Evolutionary conservation across 1,284 basidiomycete species (phyloP), one percentile per base, ranked within the genome.

Genomic region (Phenoliferia sp.): DNA sequence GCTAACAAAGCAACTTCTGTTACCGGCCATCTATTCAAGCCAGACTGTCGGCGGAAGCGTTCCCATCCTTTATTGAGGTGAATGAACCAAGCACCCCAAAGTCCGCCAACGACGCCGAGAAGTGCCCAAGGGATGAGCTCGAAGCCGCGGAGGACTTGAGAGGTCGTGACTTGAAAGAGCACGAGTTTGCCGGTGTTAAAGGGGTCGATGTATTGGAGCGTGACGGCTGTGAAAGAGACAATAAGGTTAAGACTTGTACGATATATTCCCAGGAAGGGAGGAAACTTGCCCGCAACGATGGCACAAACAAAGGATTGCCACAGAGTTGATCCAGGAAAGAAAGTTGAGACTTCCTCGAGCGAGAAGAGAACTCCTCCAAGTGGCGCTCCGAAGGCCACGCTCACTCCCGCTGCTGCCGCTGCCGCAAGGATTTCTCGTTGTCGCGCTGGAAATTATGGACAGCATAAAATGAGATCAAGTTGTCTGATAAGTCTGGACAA

Each of bases 71-170:
- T 88, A 80, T 98, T 98, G 64, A 95, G 81, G 75, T 91, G 92
- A 17, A 92, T 94, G 80, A 98, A 97, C 76, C 89, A 90, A 22
- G 93, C 94, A 3, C 95, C 95, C 77, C 94, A 98, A 28, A 97
- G 78, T 15, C 94, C 94, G 22, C 75, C 75, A 15, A 81, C 79
- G 31, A 83, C 76, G 15, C 81, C 76, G 55, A 81, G 70, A 36
- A 76, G 48, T 22, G 75, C 61, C 66, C 74, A 78, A 3, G 72
- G 69, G 5, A 73, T 61, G 26, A 78, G 69, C 65, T 79, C 78
- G 64, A 76, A 75, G 63, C 79, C 80, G 33, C 79, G 76, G 78
- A 79, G 81, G 66, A 80, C 78, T 68, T 87, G 91, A 76, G 90
- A 88, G 4, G 55, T 57, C 0, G 89, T 91, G 34, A 95, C 92